Conservation (phyloP, 768 basidiomycete genomes). For the Ramaria rubella region DNA sequence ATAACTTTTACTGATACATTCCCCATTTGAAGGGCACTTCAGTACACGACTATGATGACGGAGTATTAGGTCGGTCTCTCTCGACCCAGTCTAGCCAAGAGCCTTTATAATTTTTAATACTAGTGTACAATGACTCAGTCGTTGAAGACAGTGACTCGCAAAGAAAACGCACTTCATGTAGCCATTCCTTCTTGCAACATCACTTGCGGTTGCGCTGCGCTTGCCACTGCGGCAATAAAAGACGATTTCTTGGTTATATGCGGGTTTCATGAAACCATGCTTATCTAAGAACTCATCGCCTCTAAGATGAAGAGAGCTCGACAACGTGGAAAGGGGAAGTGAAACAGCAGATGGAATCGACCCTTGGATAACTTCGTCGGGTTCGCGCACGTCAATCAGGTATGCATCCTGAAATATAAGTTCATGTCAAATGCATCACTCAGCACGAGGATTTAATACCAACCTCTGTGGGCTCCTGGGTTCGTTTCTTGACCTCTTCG, state of each 20-base stretch:
- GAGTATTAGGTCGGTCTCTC: conserved; percentile 38
- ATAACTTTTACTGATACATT: background rate
- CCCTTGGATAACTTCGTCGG: conserved; percentile 84
- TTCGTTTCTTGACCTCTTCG: conserved; percentile 74
- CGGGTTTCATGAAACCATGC: conserved; percentile 72
- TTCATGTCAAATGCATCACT: conserved; percentile 13
- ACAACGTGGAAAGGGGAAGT: conserved; percentile 75
- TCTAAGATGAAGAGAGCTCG: conserved; percentile 53
- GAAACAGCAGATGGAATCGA: conserved; percentile 91
- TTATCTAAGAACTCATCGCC: conserved; percentile 51
- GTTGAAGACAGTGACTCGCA: background rate
- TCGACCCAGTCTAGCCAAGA: conserved; percentile 85
- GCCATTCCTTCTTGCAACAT: conserved; percentile 75
- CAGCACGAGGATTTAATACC: conserved; percentile 13
- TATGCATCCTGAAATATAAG: conserved; percentile 47
- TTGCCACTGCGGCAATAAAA: conserved; percentile 91
- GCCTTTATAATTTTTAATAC: conserved; percentile 68
- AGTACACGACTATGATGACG: background rate
- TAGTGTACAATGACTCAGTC: conserved; percentile 10
- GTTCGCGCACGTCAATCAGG: conserved; percentile 89
- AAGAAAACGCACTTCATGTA: conserved; percentile 59
- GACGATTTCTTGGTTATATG: conserved; percentile 62
- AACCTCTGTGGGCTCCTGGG: conserved; percentile 67
- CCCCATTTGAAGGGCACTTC: background rate
- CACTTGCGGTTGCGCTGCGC: conserved; percentile 74